Conservation (phyloP, 2,329 filamentous ascomycete species). For the Peltaster fructicola region DNA sequence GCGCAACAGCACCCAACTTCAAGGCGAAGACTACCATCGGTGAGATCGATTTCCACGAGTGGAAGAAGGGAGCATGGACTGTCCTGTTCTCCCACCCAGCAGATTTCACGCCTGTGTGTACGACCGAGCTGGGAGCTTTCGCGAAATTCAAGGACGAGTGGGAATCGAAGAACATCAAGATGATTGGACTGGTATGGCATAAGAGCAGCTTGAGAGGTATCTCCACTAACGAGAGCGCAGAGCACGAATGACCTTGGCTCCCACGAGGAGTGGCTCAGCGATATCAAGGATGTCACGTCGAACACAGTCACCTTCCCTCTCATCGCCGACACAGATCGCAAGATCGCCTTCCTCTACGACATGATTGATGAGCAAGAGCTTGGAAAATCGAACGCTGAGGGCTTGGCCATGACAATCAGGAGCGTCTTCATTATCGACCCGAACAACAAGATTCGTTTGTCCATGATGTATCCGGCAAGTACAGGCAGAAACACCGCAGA, state of each 20-base stretch:
- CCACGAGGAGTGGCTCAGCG: slow-evolving; percentile 79
- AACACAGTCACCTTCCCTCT: slow-evolving; percentile 31
- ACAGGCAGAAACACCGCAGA: slow-evolving; percentile 50
- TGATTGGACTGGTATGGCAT: slow-evolving; percentile 53
- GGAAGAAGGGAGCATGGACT: slow-evolving; percentile 61
- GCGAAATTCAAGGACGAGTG: slow-evolving; percentile 81
- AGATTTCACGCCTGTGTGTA: slow-evolving; percentile 91
- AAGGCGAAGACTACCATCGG: slow-evolving; percentile 59
- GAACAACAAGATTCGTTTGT: slow-evolving; percentile 80
- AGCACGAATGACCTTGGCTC: slow-evolving; percentile 67
- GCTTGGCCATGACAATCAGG: slow-evolving; percentile 80
- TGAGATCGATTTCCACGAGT: slow-evolving; percentile 68
- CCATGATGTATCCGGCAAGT: slow-evolving; percentile 80
- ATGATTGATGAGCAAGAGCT: slow-evolving; percentile 24
- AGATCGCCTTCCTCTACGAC: slow-evolving; percentile 31
- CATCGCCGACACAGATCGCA: slow-evolving; percentile 32
- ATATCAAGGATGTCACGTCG: slow-evolving; percentile 35
- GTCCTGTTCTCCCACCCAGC: slow-evolving; percentile 71
- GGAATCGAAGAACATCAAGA: slow-evolving; percentile 69
- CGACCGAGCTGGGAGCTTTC: slow-evolving; percentile 85
- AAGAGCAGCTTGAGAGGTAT: neutral
- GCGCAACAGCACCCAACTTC: slow-evolving; percentile 57
- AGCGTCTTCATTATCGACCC: slow-evolving; percentile 92
- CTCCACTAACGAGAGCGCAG: slow-evolving; percentile 15
- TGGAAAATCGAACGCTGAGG: slow-evolving; percentile 18